These are phyloP conservation scores for Arbutus unedo DNA, from an alignment of 148 eudicot species.

Conservation along the genomic window DNA sequence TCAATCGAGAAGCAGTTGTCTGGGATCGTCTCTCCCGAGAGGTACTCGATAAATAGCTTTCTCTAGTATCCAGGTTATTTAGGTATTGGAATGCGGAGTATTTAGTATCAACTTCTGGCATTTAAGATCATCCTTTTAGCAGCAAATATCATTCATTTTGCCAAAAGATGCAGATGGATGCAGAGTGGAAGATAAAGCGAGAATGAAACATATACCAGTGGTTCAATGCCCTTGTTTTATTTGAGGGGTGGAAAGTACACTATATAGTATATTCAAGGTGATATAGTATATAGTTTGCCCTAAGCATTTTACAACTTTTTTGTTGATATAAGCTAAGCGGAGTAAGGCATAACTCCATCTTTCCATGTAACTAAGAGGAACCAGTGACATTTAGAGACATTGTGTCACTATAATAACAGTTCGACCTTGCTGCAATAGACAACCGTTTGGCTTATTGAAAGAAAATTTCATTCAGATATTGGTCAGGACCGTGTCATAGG, in stretches of 20 bases:
- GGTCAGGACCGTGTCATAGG: background rate
- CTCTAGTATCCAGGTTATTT: slow-evolving; percentile 3
- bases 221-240: background rate
- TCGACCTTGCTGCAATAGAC: background rate
- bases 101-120: background rate
- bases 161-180: background rate
- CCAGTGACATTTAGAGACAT: background rate
- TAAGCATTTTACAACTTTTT: background rate
- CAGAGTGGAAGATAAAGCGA: background rate
- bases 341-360: background rate
- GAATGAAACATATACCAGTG: background rate
- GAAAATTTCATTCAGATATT: background rate
- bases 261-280: background rate
- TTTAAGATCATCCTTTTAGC: slow-evolving; percentile 2
- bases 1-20: slow-evolving; percentile 89
- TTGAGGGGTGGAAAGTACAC: background rate
- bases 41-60: slow-evolving; percentile 37
- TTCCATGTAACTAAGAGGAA: background rate
- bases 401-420: background rate
- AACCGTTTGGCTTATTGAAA: background rate
- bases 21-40: slow-evolving; percentile 83
- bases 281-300: too few relatives aligned
- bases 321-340: background rate
- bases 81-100: background rate
- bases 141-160: background rate